phyloP scores from a whole-genome alignment of 2,329 filamentous ascomycete genomes.

The Paecilomyces sp. region DNA sequence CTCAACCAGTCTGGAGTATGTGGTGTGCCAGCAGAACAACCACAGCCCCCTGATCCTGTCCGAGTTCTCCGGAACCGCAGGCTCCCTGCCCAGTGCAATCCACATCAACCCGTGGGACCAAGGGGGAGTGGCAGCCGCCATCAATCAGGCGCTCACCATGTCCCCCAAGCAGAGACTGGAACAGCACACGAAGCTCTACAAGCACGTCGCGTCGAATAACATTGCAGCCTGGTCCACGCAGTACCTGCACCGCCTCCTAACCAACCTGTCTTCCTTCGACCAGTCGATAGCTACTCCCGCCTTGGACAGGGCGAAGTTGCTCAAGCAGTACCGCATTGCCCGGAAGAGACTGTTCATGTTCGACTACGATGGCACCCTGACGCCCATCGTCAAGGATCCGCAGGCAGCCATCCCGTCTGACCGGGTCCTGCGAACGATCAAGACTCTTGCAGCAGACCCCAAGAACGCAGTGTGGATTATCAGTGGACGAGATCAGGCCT shows the following conservation, averaged over 20 bases:
- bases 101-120: constrained; percentile 97
- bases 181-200: constrained; percentile 70
- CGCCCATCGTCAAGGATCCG: constrained; percentile 88
- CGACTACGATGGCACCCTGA: constrained; percentile 95
- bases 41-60: constrained; percentile 87
- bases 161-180: constrained; percentile 54
- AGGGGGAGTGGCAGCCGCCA: constrained; percentile 72
- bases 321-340: constrained; percentile 66
- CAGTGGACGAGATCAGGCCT: constrained; percentile 85
- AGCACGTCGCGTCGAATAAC: constrained; percentile 77
- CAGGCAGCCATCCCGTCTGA: constrained; percentile 82
- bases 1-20: constrained; percentile 90
- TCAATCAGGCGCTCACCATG: constrained; percentile 77
- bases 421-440: constrained; percentile 71
- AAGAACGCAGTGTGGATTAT: constrained; percentile 97
- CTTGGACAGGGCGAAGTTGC: constrained; percentile 66
- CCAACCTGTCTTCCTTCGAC: constrained; percentile 70
- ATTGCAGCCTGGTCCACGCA: constrained; percentile 79
- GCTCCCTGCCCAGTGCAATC: constrained; percentile 75
- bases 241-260: constrained; percentile 71
- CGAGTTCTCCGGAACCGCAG: constrained; percentile 91
- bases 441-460: constrained; percentile 69
- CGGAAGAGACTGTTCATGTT: constrained; percentile 91
- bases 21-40: constrained; percentile 81
- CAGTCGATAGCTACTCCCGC: constrained; percentile 71